phyloP scores from a whole-genome alignment of 768 basidiomycete genomes.

The Serendipita sp. region DNA sequence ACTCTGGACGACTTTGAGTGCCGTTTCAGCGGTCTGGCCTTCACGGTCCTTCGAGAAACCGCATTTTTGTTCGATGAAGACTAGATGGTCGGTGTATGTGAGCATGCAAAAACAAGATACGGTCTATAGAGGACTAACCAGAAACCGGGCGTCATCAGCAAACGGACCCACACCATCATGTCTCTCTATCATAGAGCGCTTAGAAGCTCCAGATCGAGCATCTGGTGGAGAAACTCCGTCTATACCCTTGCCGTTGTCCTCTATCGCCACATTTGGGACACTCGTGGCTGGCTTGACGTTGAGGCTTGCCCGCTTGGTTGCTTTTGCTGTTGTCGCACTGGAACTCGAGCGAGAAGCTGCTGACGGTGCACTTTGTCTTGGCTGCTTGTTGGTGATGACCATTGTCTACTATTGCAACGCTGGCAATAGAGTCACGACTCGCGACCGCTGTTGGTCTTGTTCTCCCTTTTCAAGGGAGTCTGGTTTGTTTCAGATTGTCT shows the following conservation, averaged over 20 bases:
- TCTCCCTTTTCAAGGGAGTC: too few species aligned
- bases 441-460: neutral
- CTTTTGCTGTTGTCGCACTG: neutral
- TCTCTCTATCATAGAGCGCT: neutral
- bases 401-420: neutral
- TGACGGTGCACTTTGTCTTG: neutral
- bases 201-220: neutral
- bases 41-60: neutral
- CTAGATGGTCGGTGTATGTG: neutral
- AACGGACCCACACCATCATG: neutral
- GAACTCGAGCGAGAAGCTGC: neutral
- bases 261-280: neutral
- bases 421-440: neutral
- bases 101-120: neutral
- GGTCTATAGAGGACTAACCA: neutral
- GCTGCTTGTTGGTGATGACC: neutral
- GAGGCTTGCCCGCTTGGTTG: neutral
- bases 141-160: neutral
- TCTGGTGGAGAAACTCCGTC: neutral
- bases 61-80: neutral
- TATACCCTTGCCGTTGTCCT: neutral
- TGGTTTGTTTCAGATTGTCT: neutral
- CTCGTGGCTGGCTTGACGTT: conserved; percentile 5
- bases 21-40: neutral
- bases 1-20: neutral